Conservation (phyloP, 179 eudicot genomes). For the Camellia oleifera region DNA sequence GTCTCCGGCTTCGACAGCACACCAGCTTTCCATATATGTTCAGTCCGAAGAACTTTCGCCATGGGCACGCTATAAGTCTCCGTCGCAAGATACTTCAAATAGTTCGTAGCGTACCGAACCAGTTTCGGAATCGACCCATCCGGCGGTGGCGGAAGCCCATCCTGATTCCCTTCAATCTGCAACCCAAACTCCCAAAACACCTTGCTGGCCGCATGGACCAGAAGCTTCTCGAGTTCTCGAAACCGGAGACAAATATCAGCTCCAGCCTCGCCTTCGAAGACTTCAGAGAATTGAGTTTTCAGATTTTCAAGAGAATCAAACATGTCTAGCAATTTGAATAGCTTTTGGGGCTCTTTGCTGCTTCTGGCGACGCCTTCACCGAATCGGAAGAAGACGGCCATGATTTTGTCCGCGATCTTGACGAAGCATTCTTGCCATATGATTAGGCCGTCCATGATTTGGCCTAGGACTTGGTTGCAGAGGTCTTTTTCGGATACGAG, state of each 20-base stretch:
- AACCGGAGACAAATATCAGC: constrained; percentile 37
- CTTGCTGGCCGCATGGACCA: constrained; percentile 35
- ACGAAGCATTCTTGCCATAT: constrained; percentile 48
- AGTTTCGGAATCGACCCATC: constrained; percentile 47
- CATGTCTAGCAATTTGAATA: constrained; percentile 51
- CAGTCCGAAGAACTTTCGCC: constrained; percentile 37
- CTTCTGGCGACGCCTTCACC: constrained; percentile 53
- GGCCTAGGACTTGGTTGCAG: constrained; percentile 32
- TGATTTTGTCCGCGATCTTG: constrained; percentile 48
- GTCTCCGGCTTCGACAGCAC: constrained; percentile 28
- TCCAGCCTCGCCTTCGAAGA: constrained; percentile 46
- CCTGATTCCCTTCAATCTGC: constrained; percentile 44
- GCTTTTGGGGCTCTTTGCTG: constrained; percentile 48
- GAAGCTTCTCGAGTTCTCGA: constrained; percentile 44
- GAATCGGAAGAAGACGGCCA: constrained; percentile 56
- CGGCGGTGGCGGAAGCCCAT: constrained; percentile 35
- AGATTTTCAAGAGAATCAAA: constrained; percentile 40
- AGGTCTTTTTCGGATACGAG: constrained; percentile 43
- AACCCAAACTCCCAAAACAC: constrained; percentile 46
- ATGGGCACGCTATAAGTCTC: constrained; percentile 31
- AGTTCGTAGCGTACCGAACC: constrained; percentile 42
- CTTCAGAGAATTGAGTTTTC: constrained; percentile 27
- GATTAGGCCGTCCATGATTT: constrained; percentile 29
- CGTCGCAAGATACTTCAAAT: constrained; percentile 34
- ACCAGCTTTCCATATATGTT: constrained; percentile 39